phyloP scores from a whole-genome alignment of 805 yeast genomes.

The Pichia kluyveri region DNA sequence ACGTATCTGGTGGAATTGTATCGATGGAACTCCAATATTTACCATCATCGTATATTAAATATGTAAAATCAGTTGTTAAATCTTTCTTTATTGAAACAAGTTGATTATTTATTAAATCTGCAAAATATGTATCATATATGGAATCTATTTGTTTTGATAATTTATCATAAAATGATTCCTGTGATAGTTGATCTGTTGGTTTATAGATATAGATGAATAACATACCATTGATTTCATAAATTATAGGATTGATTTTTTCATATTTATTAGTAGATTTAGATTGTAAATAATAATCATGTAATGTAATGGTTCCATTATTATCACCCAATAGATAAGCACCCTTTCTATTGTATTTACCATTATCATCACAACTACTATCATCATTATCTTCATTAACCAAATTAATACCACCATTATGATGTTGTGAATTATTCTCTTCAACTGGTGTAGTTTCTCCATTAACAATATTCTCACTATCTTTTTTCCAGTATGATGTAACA shows the following conservation, averaged over 20 bases:
- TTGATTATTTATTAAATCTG: constrained; percentile 20
- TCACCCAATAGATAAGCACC: constrained; percentile 22
- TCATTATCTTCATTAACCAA: background rate
- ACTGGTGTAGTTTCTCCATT: background rate
- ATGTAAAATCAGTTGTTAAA: constrained; percentile 15
- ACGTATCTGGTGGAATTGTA: constrained; percentile 16
- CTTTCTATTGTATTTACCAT: constrained; percentile 5
- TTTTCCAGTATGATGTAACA: constrained; percentile 1
- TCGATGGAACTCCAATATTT: constrained; percentile 21
- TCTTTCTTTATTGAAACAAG: constrained; percentile 15
- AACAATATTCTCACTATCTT: background rate
- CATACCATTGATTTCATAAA: constrained; percentile 25
- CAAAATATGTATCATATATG: constrained; percentile 17
- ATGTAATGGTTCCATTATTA: constrained; percentile 12
- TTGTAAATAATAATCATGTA: constrained; percentile 11
- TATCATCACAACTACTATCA: constrained; percentile 1
- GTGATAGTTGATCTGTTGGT: background rate
- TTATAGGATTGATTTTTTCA: background rate
- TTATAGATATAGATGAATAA: constrained; percentile 18
- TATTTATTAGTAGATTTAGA: background rate
- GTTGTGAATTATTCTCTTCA: background rate
- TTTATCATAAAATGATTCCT: constrained; percentile 6
- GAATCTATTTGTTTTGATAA: constrained; percentile 14
- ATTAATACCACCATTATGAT: background rate
- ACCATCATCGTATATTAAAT: constrained; percentile 16